These are phyloP conservation scores for Jamesozyma hellenica DNA, from an alignment of 805 yeast genomes.

Conservation along the genomic window DNA sequence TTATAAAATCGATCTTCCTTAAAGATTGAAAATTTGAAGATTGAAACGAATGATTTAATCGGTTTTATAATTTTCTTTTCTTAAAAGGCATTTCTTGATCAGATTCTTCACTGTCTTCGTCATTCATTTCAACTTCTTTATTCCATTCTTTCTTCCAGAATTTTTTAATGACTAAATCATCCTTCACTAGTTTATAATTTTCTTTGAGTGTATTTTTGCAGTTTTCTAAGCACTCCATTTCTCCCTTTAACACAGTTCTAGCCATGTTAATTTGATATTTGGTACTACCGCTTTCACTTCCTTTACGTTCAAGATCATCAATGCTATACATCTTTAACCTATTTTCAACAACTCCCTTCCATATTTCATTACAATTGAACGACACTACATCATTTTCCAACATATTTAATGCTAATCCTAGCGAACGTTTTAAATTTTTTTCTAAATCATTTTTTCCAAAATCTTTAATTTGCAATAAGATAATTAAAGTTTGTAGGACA, in stretches of 20 bases:
- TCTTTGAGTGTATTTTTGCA: slow-evolving; percentile 25
- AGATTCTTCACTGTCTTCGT: slow-evolving; percentile 1
- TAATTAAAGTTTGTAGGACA: slow-evolving; percentile 41
- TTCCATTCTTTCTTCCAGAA: slow-evolving; percentile 47
- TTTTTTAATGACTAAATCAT: slow-evolving; percentile 32
- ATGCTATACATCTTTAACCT: slow-evolving; percentile 33
- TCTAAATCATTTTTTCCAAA: slow-evolving; percentile 16
- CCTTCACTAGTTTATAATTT: slow-evolving; percentile 40
- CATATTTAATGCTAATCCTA: slow-evolving; percentile 52
- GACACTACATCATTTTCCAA: slow-evolving; percentile 45
- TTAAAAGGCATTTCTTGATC: neutral
- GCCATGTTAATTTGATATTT: slow-evolving; percentile 40
- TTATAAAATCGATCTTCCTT: too few relatives aligned
- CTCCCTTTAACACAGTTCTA: slow-evolving; percentile 45
- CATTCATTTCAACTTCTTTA: slow-evolving; percentile 30
- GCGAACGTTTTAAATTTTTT: slow-evolving; percentile 37
- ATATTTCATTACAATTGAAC: slow-evolving; percentile 18
- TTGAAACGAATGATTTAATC: too few relatives aligned
- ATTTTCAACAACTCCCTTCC: slow-evolving; percentile 20
- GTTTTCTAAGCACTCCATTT: slow-evolving; percentile 39
- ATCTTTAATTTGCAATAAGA: slow-evolving; percentile 29
- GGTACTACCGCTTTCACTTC: too few relatives aligned
- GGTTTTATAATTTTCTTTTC: neutral
- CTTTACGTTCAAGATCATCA: neutral
- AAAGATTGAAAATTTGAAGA: too few relatives aligned